phyloP scores from a whole-genome alignment of 306 rosid genomes.

The Begonia peltatifolia region DNA sequence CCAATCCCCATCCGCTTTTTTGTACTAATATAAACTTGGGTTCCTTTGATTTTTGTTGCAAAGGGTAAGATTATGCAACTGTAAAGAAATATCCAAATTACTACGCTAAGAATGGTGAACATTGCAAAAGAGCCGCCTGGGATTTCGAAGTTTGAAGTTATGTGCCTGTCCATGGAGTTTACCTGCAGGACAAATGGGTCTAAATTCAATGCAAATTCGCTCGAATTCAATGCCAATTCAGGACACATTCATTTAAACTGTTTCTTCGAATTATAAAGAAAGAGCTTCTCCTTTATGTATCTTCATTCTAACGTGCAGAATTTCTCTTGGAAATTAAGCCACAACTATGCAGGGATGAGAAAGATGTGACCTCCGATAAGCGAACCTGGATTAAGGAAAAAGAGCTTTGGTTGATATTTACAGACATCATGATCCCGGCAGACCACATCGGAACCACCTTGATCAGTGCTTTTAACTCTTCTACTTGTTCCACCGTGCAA shows the following conservation, averaged over 20 bases:
- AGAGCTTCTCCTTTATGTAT: too few relatives aligned
- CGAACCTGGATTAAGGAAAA: conserved; percentile 12
- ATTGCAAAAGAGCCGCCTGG: conserved; percentile 4
- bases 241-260: too few relatives aligned
- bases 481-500: conserved; percentile 39
- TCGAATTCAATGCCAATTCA: too few relatives aligned
- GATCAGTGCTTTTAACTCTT: conserved; percentile 13
- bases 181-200: background rate
- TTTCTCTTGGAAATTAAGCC: too few relatives aligned
- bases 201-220: too few relatives aligned
- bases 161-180: conserved; percentile 5
- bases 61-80: background rate
- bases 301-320: too few relatives aligned
- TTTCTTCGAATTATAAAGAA: too few relatives aligned
- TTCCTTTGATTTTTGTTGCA: background rate
- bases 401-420: conserved; percentile 4
- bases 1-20: background rate
- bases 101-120: background rate
- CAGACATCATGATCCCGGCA: conserved; percentile 11
- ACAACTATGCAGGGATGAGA: too few relatives aligned
- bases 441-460: conserved; percentile 17
- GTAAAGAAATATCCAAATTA: conserved; percentile 3
- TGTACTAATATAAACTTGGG: background rate
- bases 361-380: too few relatives aligned
- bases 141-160: conserved; percentile 2